Base-by-base conservation (phyloP, 768 basidiomycete species). In the Lactarius hengduanensis region DNA sequence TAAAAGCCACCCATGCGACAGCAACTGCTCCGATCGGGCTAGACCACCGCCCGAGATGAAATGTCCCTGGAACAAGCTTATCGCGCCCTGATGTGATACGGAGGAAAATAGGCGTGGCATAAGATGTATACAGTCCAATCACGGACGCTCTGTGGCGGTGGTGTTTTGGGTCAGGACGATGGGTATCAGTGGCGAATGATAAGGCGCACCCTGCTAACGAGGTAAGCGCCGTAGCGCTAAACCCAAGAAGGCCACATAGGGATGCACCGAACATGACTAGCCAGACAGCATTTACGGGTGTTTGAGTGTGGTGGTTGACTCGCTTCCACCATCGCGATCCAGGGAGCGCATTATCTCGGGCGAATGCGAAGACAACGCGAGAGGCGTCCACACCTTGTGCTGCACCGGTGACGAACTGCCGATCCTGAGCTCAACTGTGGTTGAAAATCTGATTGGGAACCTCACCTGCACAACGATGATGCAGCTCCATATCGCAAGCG, bases 231-330 rank as follows among this genome's bases (percentile, higher is more conserved):
- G 89, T 80, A 47, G 73, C 72, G 5, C 86, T 88, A 74, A 90
- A 90, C 0, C 89, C 87, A 9, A 90, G 75, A 4, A 88, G 75
- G 11, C 88, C 88, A 53, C 84, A 86, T 34, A 90, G 68, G 3
- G 78, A 84, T 9, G 88, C 74, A 50, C 76, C 73, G 40, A 75
- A 74, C 77, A 90, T 87, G 30, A 90, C 89, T 55, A 90, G 79
- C 89, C 89, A 91, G 6, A 88, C 89, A 2, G 89, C 89, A 66
- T 90, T 85, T 15, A 90, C 87, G 0, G 89, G 89, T 7, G 89
- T 90, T 71, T 84, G 84, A 1, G 88, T 89, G 68, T 73, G 72
- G 6, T 63, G 72, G 67, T 87, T 87, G 62, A 91, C 81, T 62
- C 74, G 78, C 71, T 88, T 89, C 88, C 87, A 89, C 80, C 80